Percentiles rank a stretch among this genome's conserved stretches.
phyloP scores from a whole-genome alignment of 345 rosid genomes.

The Euphorbia tirucalli region DNA sequence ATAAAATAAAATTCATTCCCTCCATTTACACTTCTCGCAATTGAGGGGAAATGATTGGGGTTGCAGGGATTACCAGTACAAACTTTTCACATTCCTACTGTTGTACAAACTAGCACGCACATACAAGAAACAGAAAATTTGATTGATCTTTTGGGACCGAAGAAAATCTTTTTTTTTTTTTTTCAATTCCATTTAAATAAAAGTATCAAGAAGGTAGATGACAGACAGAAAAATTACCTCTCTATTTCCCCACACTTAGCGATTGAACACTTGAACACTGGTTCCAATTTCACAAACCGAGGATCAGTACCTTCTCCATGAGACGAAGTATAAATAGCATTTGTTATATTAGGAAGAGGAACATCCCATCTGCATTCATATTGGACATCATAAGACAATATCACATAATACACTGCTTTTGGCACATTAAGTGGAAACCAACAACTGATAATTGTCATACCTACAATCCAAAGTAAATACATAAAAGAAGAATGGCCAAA shows the following conservation, averaged over 20 bases:
- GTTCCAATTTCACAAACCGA: conserved; percentile 76
- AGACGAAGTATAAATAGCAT: conserved; percentile 53
- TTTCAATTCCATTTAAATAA: neutral
- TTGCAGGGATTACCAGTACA: neutral
- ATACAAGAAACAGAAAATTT: neutral
- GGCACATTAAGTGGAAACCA: conserved; percentile 5
- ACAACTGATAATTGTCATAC: neutral
- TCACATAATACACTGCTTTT: conserved; percentile 8
- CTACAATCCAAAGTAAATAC: neutral
- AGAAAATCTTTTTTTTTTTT: conserved; percentile 11
- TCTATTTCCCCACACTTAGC: conserved; percentile 58
- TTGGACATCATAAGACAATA: conserved; percentile 18
- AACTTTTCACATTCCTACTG: no score
- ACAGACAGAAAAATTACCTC: conserved; percentile 47
- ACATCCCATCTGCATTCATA: conserved; percentile 88
- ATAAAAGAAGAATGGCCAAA: neutral
- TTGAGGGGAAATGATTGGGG: neutral
- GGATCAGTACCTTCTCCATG: conserved; percentile 69
- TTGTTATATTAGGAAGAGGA: conserved; percentile 61
- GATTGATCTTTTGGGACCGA: neutral
- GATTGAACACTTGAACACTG: conserved; percentile 76
- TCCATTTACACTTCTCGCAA: neutral
- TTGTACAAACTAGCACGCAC: neutral
- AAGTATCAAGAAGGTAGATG: conserved; percentile 11
- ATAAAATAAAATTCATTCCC: neutral